Percentiles rank a stretch among this genome's conserved stretches.
phyloP scores from a whole-genome alignment of 495 filamentous ascomycete species.

The Penicillium canariense region DNA sequence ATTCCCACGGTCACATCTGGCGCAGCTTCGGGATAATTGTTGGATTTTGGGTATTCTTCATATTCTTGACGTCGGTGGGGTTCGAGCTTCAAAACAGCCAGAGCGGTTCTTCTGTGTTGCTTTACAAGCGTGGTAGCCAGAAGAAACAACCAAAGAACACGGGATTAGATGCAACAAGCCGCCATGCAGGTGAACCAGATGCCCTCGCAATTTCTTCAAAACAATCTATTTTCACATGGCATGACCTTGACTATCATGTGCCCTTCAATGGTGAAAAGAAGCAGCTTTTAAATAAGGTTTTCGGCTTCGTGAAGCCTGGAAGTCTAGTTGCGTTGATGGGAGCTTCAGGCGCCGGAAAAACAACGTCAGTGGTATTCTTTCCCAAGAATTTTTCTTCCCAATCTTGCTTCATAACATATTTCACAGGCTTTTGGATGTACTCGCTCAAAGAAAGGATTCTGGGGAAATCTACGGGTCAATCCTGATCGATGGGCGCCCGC shows the following conservation, averaged over 20 bases:
- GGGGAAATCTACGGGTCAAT: slow-evolving; percentile 48
- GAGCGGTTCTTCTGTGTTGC: slow-evolving; percentile 59
- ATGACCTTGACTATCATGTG: slow-evolving; percentile 65
- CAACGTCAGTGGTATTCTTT: slow-evolving; percentile 53
- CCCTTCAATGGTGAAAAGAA: slow-evolving; percentile 52
- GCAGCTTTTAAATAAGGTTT: slow-evolving; percentile 69
- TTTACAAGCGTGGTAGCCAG: slow-evolving; percentile 57
- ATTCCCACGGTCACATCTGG: slow-evolving; percentile 63
- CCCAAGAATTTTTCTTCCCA: slow-evolving; percentile 15
- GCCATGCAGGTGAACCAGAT: slow-evolving; percentile 14
- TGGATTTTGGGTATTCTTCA: slow-evolving; percentile 69
- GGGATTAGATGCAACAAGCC: slow-evolving; percentile 13
- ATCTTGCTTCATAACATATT: slow-evolving; percentile 50
- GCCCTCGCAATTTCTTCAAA: slow-evolving; percentile 24
- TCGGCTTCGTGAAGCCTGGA: slow-evolving; percentile 77
- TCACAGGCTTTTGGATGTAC: slow-evolving; percentile 50
- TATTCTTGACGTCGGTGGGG: slow-evolving; percentile 63
- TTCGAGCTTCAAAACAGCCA: slow-evolving; percentile 63
- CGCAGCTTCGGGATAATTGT: slow-evolving; percentile 79
- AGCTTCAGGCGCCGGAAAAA: slow-evolving; percentile 82
- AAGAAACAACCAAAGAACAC: slow-evolving; percentile 28
- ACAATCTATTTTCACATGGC: slow-evolving; percentile 49
- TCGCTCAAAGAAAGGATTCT: slow-evolving; percentile 49
- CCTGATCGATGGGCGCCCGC: slow-evolving; percentile 46
- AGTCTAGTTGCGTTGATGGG: slow-evolving; percentile 81